A percentile compares a stretch with the other conserved stretches of the same genome.
phyloP scores from a whole-genome alignment of 306 rosid species.

The Prunus padus region DNA sequence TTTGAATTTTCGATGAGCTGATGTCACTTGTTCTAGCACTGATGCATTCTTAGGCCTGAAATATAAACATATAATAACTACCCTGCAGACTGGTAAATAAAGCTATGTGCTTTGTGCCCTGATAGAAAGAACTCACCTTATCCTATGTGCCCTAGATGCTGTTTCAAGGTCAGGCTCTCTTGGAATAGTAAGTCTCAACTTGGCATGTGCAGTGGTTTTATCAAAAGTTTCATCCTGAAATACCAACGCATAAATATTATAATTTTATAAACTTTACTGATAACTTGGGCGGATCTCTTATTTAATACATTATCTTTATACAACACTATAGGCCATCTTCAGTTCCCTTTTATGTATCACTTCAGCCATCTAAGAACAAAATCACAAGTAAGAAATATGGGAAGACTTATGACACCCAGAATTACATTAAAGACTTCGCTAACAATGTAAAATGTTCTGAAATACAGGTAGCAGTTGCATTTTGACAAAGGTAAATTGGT shows the following conservation, averaged over 20 bases:
- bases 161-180: slow-evolving; percentile 90
- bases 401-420: background rate
- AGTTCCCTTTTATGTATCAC: background rate
- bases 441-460: background rate
- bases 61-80: slow-evolving; percentile 20
- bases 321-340: background rate
- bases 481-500: background rate
- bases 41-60: slow-evolving; percentile 60
- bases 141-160: slow-evolving; percentile 71
- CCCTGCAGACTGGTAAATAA: slow-evolving; percentile 14
- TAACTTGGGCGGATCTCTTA: background rate
- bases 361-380: background rate
- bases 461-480: background rate
- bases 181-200: slow-evolving; percentile 75
- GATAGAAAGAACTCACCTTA: slow-evolving; percentile 57
- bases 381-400: background rate
- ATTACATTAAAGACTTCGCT: background rate
- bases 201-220: slow-evolving; percentile 46
- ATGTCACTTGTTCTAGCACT: slow-evolving; percentile 41
- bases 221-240: slow-evolving; percentile 66
- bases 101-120: slow-evolving; percentile 51
- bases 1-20: slow-evolving; percentile 60
- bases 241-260: background rate
- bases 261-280: background rate
- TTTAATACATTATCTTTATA: background rate